phyloP scores from a whole-genome alignment of 306 rosid genomes.

The Nissolia schottii region DNA sequence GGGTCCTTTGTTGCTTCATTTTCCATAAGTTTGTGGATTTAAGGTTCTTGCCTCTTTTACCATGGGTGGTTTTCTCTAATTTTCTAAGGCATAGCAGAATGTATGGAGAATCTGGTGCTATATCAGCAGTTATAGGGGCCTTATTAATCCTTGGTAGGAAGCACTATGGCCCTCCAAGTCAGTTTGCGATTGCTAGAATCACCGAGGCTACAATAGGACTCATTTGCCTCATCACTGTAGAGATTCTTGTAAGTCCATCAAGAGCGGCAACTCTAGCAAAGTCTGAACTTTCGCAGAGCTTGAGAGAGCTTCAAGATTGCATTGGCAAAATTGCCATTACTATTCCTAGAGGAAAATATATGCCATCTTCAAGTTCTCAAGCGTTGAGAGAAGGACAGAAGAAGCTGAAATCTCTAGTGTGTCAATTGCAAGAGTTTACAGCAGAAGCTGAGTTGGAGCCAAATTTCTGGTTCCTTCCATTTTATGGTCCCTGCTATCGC shows the following conservation, averaged over 20 bases:
- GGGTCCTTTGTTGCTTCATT: conserved; percentile 50
- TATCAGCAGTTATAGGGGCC: conserved; percentile 70
- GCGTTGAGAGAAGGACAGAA: conserved; percentile 35
- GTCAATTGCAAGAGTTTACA: conserved; percentile 39
- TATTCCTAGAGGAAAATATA: conserved; percentile 13
- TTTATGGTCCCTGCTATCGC: conserved; percentile 41
- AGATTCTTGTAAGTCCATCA: conserved; percentile 44
- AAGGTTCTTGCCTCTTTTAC: conserved; percentile 51
- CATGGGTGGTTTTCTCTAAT: conserved; percentile 62
- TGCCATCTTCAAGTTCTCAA: conserved; percentile 22
- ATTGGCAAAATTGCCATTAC: conserved; percentile 28
- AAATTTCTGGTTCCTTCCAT: conserved; percentile 74
- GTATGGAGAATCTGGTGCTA: conserved; percentile 86
- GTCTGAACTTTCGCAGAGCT: conserved; percentile 46
- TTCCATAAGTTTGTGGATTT: conserved; percentile 29
- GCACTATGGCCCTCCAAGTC: conserved; percentile 48
- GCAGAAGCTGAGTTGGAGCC: conserved; percentile 70
- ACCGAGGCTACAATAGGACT: conserved; percentile 67
- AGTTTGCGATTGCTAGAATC: conserved; percentile 65
- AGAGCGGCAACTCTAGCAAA: conserved; percentile 71
- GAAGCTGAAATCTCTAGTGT: conserved; percentile 39
- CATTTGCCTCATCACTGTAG: conserved; percentile 47
- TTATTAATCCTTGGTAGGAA: conserved; percentile 68
- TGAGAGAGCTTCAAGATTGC: conserved; percentile 45
- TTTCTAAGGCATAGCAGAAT: conserved; percentile 64